Evolutionary conservation across 148 eudicot species (phyloP).

Genomic region (Cornus suecica): DNA sequence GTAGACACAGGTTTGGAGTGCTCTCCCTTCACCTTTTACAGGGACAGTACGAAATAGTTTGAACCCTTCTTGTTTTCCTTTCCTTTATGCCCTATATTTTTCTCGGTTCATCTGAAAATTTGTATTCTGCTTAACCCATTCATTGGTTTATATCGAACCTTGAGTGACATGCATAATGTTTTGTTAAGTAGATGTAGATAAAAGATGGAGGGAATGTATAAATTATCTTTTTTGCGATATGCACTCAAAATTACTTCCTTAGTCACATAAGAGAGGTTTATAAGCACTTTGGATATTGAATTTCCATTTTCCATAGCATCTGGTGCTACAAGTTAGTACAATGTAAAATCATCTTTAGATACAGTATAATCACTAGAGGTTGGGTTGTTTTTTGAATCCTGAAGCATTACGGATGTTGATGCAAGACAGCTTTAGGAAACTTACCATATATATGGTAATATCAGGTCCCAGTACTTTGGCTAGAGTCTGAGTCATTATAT

Average conservation of each 20-base stretch:
- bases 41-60: neutral
- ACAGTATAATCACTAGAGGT: neutral
- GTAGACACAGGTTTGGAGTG: constrained; percentile 69
- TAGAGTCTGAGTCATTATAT: too few species aligned
- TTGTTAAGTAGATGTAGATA: neutral
- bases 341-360: neutral
- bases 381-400: neutral
- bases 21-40: constrained; percentile 1
- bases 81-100: neutral
- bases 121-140: neutral
- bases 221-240: neutral
- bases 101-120: neutral
- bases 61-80: neutral
- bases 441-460: too few species aligned
- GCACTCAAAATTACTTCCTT: neutral
- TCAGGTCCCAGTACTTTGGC: too few species aligned
- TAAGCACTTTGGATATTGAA: neutral
- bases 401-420: neutral
- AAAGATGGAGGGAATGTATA: neutral
- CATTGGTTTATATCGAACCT: neutral
- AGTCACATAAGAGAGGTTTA: neutral
- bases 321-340: neutral
- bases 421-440: too few species aligned
- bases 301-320: neutral
- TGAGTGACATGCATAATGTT: neutral